A percentile compares a stretch with the other conserved stretches of the same genome.
phyloP scores from a whole-genome alignment of 768 basidiomycete species.

The Glaciozyma antarctica region DNA sequence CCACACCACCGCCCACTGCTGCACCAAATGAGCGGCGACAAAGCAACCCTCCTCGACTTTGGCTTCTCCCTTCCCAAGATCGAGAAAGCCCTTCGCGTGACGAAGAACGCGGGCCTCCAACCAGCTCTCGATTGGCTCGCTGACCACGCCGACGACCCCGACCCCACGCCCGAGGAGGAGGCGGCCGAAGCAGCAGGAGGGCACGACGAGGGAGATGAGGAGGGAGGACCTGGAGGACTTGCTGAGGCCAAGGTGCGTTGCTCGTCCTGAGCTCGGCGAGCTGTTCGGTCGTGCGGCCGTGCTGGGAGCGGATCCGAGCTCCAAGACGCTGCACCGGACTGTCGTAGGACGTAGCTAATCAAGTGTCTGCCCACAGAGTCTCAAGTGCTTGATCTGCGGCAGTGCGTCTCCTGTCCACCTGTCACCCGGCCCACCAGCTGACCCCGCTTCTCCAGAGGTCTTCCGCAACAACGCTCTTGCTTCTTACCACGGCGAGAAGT shows the following conservation, averaged over 20 bases:
- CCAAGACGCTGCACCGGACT: not conserved
- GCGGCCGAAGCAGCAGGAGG: slow-evolving; percentile 44
- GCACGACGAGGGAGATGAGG: slow-evolving; percentile 44
- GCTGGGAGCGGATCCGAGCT: not conserved
- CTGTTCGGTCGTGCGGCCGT: not conserved
- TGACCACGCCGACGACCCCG: slow-evolving; percentile 18
- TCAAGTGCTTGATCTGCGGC: slow-evolving; percentile 32
- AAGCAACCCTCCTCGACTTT: too few species aligned
- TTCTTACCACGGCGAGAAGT: slow-evolving; percentile 68
- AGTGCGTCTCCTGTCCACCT: slow-evolving; percentile 10
- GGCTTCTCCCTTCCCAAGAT: not conserved
- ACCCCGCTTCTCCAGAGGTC: slow-evolving; percentile 46
- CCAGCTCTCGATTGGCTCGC: slow-evolving; percentile 45
- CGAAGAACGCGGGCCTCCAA: slow-evolving; percentile 71
- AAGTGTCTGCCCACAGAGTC: slow-evolving; percentile 3
- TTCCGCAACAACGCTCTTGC: slow-evolving; percentile 75
- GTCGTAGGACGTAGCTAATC: not conserved
- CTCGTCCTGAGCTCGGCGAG: not conserved
- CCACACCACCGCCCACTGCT: too few species aligned
- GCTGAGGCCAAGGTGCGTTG: slow-evolving; percentile 37
- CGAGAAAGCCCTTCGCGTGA: not conserved
- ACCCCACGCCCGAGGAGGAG: slow-evolving; percentile 11
- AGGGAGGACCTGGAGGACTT: slow-evolving; percentile 29
- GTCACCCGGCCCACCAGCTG: not conserved
- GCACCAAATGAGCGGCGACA: not conserved